Conservation (phyloP, 306 rosid species). For the Oxytropis ochrocephala region DNA sequence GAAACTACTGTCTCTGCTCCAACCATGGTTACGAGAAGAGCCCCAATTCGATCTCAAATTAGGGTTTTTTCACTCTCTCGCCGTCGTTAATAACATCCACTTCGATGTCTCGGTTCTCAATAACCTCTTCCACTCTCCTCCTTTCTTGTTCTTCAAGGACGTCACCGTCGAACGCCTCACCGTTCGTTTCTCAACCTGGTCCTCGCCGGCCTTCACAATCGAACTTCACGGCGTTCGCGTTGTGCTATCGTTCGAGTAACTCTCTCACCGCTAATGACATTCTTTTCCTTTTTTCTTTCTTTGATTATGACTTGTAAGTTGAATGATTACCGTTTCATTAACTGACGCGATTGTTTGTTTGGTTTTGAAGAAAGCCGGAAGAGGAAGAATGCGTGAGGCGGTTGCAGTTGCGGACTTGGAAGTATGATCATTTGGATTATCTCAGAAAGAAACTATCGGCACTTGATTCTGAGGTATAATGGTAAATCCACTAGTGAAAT, state of each 20-base stretch:
- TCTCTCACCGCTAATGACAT: neutral
- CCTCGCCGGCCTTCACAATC: slow-evolving; percentile 50
- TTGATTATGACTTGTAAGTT: neutral
- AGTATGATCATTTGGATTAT: slow-evolving; percentile 33
- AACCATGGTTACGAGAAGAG: slow-evolving; percentile 68
- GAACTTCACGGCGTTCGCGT: slow-evolving; percentile 56
- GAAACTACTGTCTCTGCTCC: slow-evolving; percentile 60
- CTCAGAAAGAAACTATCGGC: slow-evolving; percentile 52
- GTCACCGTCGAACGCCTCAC: slow-evolving; percentile 46
- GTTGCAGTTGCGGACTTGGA: slow-evolving; percentile 17
- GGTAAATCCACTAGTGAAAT: slow-evolving; percentile 36
- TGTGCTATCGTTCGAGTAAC: slow-evolving; percentile 43
- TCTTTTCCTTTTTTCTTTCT: neutral
- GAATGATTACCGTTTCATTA: neutral
- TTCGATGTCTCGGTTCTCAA: slow-evolving; percentile 52
- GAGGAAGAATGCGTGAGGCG: slow-evolving; percentile 27
- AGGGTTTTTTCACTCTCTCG: slow-evolving; percentile 53
- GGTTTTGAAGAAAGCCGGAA: slow-evolving; percentile 43
- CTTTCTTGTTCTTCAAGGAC: slow-evolving; percentile 40
- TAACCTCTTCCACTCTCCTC: slow-evolving; percentile 42
- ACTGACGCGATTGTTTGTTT: neutral
- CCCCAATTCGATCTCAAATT: slow-evolving; percentile 51
- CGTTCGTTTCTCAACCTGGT: slow-evolving; percentile 65
- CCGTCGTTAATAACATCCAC: slow-evolving; percentile 44
- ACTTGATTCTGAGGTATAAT: slow-evolving; percentile 78